Evolutionary conservation across 805 yeast species (phyloP).

Genomic region (Millerozyma acaciae): DNA sequence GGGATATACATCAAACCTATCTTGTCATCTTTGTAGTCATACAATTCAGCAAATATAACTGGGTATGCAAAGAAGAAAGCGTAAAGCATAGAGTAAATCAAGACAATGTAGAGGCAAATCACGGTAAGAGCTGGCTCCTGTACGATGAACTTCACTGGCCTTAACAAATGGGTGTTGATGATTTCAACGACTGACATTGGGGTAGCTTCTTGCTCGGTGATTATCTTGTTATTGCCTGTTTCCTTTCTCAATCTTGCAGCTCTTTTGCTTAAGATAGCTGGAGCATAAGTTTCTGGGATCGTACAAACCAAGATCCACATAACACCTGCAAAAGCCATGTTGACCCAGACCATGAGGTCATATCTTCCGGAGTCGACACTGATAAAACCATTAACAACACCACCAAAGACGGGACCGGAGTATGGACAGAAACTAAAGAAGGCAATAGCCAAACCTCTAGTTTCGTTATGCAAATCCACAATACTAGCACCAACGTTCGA

Average conservation of each 20-base stretch:
- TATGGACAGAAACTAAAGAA: slow-evolving; percentile 90
- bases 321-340: slow-evolving; percentile 85
- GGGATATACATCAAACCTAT: slow-evolving; percentile 90
- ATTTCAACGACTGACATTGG: slow-evolving; percentile 68
- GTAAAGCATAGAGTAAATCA: slow-evolving; percentile 84
- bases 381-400: slow-evolving; percentile 83
- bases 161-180: slow-evolving; percentile 63
- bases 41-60: slow-evolving; percentile 73
- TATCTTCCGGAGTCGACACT: slow-evolving; percentile 63
- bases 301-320: slow-evolving; percentile 64
- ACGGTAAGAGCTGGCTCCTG: slow-evolving; percentile 85
- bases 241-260: slow-evolving; percentile 68
- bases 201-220: slow-evolving; percentile 90
- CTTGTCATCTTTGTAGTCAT: slow-evolving; percentile 71
- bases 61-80: slow-evolving; percentile 97
- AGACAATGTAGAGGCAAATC: slow-evolving; percentile 80
- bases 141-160: slow-evolving; percentile 74
- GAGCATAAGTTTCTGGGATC: slow-evolving; percentile 91
- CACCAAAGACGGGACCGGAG: slow-evolving; percentile 90
- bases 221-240: slow-evolving; percentile 77
- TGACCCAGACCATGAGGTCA: slow-evolving; percentile 82
- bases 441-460: slow-evolving; percentile 87
- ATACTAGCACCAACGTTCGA: slow-evolving; percentile 88
- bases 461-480: slow-evolving; percentile 79
- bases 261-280: slow-evolving; percentile 65